These are phyloP conservation scores for Acanthamoeba triangularis DNA, from an alignment of 208 protist species.

Conservation along the genomic window DNA sequence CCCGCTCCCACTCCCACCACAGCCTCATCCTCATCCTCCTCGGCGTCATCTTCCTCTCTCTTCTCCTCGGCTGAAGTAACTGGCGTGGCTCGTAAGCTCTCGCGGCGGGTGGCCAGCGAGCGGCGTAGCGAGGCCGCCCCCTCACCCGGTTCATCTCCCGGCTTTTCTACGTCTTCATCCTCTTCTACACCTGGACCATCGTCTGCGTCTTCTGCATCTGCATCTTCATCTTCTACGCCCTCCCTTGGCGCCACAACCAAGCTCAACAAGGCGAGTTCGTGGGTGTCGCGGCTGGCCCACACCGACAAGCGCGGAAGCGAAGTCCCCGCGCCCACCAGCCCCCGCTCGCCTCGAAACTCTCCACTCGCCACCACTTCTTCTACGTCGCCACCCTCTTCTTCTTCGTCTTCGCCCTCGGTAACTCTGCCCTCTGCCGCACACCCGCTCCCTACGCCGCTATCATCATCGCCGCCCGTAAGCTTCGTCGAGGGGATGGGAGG, in stretches of 20 bases:
- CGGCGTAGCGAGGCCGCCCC: not conserved
- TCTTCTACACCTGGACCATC: not conserved
- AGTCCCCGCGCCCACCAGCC: not conserved
- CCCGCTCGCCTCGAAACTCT: not conserved
- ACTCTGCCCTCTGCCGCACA: not conserved
- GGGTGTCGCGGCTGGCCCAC: conserved; percentile 8
- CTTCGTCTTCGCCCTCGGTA: not conserved
- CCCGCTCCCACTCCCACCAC: not conserved
- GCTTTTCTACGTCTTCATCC: not conserved
- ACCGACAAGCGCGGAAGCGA: not conserved
- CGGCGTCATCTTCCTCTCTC: not conserved
- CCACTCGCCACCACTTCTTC: not conserved
- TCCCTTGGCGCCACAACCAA: not conserved
- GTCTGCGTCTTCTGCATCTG: not conserved
- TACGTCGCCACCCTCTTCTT: not conserved
- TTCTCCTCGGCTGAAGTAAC: not conserved
- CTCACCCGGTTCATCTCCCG: not conserved
- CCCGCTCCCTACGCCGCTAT: not conserved
- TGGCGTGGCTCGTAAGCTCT: not conserved
- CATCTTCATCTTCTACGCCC: not conserved
- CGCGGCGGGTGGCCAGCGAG: not conserved
- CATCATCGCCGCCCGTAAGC: not conserved
- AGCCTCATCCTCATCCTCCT: not conserved
- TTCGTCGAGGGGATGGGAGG: not conserved
- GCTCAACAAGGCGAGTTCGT: conserved; percentile 40